Base-by-base conservation (phyloP, 2,329 filamentous ascomycete genomes). In the Aspergillus neotritici region DNA sequence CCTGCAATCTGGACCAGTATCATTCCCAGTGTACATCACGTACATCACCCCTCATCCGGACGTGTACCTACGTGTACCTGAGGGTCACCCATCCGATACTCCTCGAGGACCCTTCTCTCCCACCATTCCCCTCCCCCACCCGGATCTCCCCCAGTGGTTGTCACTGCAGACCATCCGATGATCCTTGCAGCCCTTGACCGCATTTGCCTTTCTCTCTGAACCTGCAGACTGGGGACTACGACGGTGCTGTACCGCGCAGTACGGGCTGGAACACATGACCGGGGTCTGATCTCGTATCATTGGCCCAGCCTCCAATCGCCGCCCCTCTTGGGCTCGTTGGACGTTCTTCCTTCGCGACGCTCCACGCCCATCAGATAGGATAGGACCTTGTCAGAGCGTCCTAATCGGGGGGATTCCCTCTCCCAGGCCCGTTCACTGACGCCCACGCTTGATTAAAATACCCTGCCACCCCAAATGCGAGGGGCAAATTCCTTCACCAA, bases 231-330 rank as follows among this genome's bases (percentile, higher is more conserved):
- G 38, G 43, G 29, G 38, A 41, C 32, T 45, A 45, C 43, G 29
- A 36, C 34, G 43, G 16, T 21, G 28, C 37, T 39, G 43, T 45
- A 45, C 36, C 21, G 43, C 15, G 38, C 43, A 44, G 37, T 31
- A 44, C 43, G 34, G 43, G 37, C 21, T 14, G n/a, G 21, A 38
- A 38, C 43, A 45, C 43, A 45, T 45, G 43, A 45, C 34, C 5
- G 10, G 12, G n/a, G n/a, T 28, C n/a, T 31, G 5, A 11, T 21
- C 28, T 29, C 33, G 33, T 29, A 17, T 31, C 37, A 45, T 45
- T 45, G 43, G 43, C 33, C 43, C 43, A 45, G 37, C 43, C 43
- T 25, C 21, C 21, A 8, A 25, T 25, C 7, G 21, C 21, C 21
- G 21, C 21, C 21, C 21, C 21, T 25, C 21, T 25, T 25, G 21